Conservation (phyloP, 2,329 filamentous ascomycete species). For the Lasiodiplodia gonubiensis region DNA sequence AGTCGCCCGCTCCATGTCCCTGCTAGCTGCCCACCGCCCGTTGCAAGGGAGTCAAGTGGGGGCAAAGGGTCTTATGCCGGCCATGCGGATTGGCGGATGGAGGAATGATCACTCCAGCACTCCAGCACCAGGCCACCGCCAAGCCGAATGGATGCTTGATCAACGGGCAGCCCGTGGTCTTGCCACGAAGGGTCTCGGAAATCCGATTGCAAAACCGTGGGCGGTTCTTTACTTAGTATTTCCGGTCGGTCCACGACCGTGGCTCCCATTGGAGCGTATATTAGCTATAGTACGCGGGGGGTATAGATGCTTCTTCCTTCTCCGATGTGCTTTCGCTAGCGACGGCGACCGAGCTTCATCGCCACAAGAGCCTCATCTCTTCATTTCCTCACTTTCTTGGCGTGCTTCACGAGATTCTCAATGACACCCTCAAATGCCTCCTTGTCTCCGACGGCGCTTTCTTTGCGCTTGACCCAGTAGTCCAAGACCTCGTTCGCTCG, state of each 20-base stretch:
- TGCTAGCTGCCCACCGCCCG: slow-evolving; percentile 20
- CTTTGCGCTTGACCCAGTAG: slow-evolving; percentile 85
- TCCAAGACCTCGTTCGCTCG: slow-evolving; percentile 78
- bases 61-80: slow-evolving; percentile 16
- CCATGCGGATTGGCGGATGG: slow-evolving; percentile 21
- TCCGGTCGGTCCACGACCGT: slow-evolving; percentile 13
- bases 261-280: slow-evolving; percentile 19
- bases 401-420: slow-evolving; percentile 93
- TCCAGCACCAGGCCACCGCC: slow-evolving; percentile 23
- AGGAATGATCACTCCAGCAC: slow-evolving; percentile 25
- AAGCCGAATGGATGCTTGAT: slow-evolving; percentile 12
- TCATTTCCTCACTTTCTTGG: slow-evolving; percentile 79
- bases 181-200: slow-evolving; percentile 8
- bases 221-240: slow-evolving; percentile 7
- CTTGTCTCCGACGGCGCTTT: slow-evolving; percentile 86
- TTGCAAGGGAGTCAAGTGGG: slow-evolving; percentile 22
- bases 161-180: slow-evolving; percentile 18
- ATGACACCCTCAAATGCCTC: slow-evolving; percentile 96
- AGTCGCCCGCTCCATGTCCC: slow-evolving; percentile 8
- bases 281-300: slow-evolving; percentile 26
- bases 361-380: slow-evolving; percentile 19
- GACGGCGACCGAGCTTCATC: background rate
- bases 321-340: slow-evolving; percentile 8
- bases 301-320: slow-evolving; percentile 23
- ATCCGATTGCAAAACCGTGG: background rate